Conservation (phyloP, 2,329 filamentous ascomycete species). For the Nemania bipapillata region DNA sequence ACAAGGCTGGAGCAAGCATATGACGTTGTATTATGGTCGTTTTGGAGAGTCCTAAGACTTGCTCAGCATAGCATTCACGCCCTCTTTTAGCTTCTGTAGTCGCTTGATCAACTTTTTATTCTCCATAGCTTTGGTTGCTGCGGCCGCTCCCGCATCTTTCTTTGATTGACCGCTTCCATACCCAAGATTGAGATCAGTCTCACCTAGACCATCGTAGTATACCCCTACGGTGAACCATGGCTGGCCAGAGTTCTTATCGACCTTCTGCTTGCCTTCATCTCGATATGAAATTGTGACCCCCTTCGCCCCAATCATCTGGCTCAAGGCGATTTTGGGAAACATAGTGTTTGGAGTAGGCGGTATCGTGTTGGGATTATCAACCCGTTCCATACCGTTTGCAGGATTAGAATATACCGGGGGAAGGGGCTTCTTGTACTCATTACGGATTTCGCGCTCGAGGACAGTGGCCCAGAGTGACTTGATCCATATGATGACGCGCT, state of each 20-base stretch:
- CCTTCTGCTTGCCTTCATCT: conserved; percentile 64
- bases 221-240: conserved; percentile 71
- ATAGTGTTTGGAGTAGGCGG: conserved; percentile 15
- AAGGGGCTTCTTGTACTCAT: conserved; percentile 48
- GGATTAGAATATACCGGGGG: conserved; percentile 36
- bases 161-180: conserved; percentile 73
- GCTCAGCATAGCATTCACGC: conserved; percentile 50
- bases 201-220: conserved; percentile 75
- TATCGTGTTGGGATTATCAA: conserved; percentile 29
- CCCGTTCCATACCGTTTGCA: conserved; percentile 12
- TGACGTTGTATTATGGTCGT: background rate
- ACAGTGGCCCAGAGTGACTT: conserved; percentile 77
- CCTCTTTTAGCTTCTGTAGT: conserved; percentile 61
- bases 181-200: conserved; percentile 70
- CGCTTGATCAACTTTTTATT: conserved; percentile 72
- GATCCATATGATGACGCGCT: conserved; percentile 74
- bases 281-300: conserved; percentile 71
- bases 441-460: conserved; percentile 65
- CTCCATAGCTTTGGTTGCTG: conserved; percentile 70
- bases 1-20: background rate
- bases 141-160: conserved; percentile 75
- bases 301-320: conserved; percentile 63
- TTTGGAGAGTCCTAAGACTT: background rate
- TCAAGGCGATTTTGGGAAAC: conserved; percentile 65
- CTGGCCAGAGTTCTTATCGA: conserved; percentile 64